Evolutionary conservation across 768 basidiomycete species (phyloP), one percentile per base, ranked within the genome.

Genomic region (Boletus sensibilis): DNA sequence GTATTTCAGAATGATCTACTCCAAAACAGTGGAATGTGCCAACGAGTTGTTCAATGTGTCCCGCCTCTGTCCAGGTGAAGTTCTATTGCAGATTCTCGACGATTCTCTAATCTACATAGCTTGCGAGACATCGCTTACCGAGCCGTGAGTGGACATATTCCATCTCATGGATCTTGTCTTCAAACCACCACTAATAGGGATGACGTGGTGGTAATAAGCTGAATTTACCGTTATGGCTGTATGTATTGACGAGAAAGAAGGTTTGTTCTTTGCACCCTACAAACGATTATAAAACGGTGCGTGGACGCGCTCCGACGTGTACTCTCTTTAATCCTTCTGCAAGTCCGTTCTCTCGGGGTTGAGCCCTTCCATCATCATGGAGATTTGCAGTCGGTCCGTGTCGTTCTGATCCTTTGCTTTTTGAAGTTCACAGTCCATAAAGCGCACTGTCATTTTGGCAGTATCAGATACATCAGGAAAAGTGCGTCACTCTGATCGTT

Each of bases 391-490:
- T 66, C 84, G 92, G 88, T 86, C 52, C 20, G 75, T 67, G 23
- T 25, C 16, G 18, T 56, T 47, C 33, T 16, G 31, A 50, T 20
- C 16, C 13, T 45, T 25, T 38, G 12, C 18, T 58, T 34, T 29
- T 42, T 43, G 21, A 43, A 34, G 48, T 44, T 57, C 48, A 67
- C 43, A 5, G 13, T 35, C 20, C 20, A 31, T 33, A 27, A 52
- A 91, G 90, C 21, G 90, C 92, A 5, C 81, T 93, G 55, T 89
- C 91, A 4, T 94, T 94, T 69, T 94, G 92, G 92, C 89, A 92
- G 69, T 94, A 94, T 69, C 92, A 94, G 65, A 82, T 86, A 49
- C 88, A 90, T 59, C 92, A 94, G 72, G 92, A 94, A 75, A 85
- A 82, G 91, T 89, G 53, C 55, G 73, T 62, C 23, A 21, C 7